These are phyloP conservation scores for Beauveria varroae DNA, from an alignment of 2,329 filamentous ascomycete genomes.

Conservation along the genomic window DNA sequence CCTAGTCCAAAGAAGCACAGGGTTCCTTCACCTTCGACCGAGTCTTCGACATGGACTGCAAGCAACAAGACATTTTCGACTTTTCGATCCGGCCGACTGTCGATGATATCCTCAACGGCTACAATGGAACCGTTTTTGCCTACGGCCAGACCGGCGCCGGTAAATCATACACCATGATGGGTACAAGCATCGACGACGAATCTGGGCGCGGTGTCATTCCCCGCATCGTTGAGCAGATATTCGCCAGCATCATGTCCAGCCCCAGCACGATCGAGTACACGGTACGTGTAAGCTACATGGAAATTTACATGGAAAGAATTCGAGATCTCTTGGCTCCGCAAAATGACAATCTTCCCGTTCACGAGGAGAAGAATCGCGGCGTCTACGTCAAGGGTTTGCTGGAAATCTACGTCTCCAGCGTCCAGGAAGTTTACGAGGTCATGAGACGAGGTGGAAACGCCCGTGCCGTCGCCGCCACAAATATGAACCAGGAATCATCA, in stretches of 20 bases:
- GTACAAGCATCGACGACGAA: constrained; percentile 79
- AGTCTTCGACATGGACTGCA: constrained; percentile 89
- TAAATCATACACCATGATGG: constrained; percentile 94
- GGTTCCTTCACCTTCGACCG: constrained; percentile 95
- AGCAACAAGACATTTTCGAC: constrained; percentile 91
- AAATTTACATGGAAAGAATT: constrained; percentile 99
- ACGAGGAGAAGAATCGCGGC: constrained; percentile 92
- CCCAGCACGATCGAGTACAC: constrained; percentile 95
- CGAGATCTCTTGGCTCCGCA: constrained; percentile 85
- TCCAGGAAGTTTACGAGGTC: constrained; percentile 93
- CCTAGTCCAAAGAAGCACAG: constrained; percentile 71
- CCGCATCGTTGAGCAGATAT: constrained; percentile 95
- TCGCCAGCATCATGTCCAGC: constrained; percentile 86
- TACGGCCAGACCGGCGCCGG: constrained; percentile 97
- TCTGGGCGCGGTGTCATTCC: constrained; percentile 89
- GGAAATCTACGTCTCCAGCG: constrained; percentile 92
- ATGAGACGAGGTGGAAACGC: constrained; percentile 88
- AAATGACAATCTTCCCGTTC: constrained; percentile 94
- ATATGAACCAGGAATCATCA: constrained; percentile 99
- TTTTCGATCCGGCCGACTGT: constrained; percentile 95
- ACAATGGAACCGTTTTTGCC: constrained; percentile 98
- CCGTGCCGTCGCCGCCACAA: constrained; percentile 88
- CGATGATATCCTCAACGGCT: constrained; percentile 96
- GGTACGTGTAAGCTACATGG: constrained; percentile 98
- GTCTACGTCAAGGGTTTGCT: constrained; percentile 94